Evolutionary conservation across 2,329 filamentous ascomycete species (phyloP).

Genomic region (Alternaria brassicae): DNA sequence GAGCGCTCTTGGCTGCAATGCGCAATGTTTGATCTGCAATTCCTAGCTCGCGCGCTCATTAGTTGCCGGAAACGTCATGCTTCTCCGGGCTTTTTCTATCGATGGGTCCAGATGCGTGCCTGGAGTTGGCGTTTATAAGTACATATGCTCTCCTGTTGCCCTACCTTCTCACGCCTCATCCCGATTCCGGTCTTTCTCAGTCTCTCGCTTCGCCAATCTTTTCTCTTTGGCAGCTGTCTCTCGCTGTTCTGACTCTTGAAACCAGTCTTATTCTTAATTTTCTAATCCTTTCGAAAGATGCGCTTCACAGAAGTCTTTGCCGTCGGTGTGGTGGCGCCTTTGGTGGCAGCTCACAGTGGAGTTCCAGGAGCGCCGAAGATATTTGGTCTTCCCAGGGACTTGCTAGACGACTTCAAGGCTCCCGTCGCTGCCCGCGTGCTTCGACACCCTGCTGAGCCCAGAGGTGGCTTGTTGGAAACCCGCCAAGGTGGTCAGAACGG

Average conservation of each 20-base stretch:
- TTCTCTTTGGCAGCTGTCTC: slow-evolving; percentile 4
- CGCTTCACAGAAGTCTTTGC: slow-evolving; percentile 41
- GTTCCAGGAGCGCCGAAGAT: slow-evolving; percentile 43
- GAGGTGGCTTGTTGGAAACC: slow-evolving; percentile 33
- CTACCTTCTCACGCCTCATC: slow-evolving; percentile 2
- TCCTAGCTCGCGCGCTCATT: slow-evolving; percentile 12
- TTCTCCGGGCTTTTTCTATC: slow-evolving; percentile 7
- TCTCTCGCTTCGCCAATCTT: slow-evolving; percentile 9
- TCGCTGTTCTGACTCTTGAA: neutral
- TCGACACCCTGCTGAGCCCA: slow-evolving; percentile 23
- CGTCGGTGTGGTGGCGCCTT: slow-evolving; percentile 37
- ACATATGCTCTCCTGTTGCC: neutral
- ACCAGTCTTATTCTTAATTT: slow-evolving; percentile 3
- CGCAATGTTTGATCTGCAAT: slow-evolving; percentile 5
- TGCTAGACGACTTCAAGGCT: slow-evolving; percentile 32
- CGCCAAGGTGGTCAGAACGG: slow-evolving; percentile 47
- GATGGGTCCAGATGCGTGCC: neutral
- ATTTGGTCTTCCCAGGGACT: slow-evolving; percentile 42
- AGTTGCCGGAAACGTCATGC: slow-evolving; percentile 13
- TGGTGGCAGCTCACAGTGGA: slow-evolving; percentile 45
- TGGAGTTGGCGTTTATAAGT: slow-evolving; percentile 5
- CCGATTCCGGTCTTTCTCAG: slow-evolving; percentile 1
- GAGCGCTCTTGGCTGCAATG: slow-evolving; percentile 7
- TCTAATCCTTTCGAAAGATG: slow-evolving; percentile 25
- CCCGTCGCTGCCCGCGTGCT: slow-evolving; percentile 33